Base-by-base conservation (phyloP, 2,329 filamentous ascomycete species). In the Talaromyces piceae region DNA sequence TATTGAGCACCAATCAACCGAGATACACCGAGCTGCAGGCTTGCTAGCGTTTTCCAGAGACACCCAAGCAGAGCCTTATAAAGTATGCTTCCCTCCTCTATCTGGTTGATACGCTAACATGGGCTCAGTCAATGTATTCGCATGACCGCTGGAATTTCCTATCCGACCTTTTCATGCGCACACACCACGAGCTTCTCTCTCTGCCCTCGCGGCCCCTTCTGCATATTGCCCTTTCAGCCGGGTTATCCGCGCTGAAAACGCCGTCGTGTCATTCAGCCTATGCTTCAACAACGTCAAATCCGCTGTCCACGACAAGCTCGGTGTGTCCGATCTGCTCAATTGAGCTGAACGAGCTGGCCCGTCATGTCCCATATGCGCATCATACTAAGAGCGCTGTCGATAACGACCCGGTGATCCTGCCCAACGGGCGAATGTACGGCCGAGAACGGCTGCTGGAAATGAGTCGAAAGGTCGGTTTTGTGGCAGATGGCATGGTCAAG, bases 291-390 rank as follows among this genome's bases (percentile, higher is more conserved):
- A 78, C 73, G 12, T 74, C 75, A 12, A 76, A 74, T 50, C 73
- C 72, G 18, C 70, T 73, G 44, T 74, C 72, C 25, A 79, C 86
- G 1, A 83, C 82, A 2, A 85, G 87, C 6, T 85, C 83, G 45
- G 83, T 97, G 39, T 98, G 93, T 61, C 93, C 93, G 3, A 97
- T 98, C 63, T 98, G 93, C 74, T 93, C 87, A 45, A 93, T 87
- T 0, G 93, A 98, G 70, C 80, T 98, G 51, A 97, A 97, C 67
- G 87, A 91, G 62, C 79, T 98, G 28, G 91, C 93, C 2, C 78
- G 85, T 47, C 84, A 86, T 60, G 87, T 98, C 41, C 93, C 93
- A 0, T 97, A 97, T 62, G 93, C 93, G 2, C 87, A 95, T 63
- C 93, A 98, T 67, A 91, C 87, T 26, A 94, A 94, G 76, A 95